A percentile compares a stretch with the other conserved stretches of the same genome.
These are phyloP conservation scores for Juglanconis juglandina DNA, from an alignment of 2,329 filamentous ascomycete species.

Conservation along the genomic window DNA sequence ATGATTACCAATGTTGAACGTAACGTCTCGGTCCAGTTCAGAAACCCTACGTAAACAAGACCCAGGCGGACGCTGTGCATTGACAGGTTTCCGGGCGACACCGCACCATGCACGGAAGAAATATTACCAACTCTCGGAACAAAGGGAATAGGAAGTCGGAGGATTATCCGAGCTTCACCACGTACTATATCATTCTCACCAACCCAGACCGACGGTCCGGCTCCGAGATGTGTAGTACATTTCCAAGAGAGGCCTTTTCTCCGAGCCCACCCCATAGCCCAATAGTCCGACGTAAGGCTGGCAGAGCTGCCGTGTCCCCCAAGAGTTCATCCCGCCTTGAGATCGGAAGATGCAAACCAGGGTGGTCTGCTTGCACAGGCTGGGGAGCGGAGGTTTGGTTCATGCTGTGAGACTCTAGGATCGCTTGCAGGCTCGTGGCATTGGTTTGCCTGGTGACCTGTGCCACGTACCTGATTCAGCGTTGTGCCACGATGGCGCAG, in stretches of 20 bases:
- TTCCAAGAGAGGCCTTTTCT: background rate
- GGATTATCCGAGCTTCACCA: background rate
- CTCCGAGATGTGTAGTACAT: background rate
- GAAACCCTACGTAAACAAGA: no score
- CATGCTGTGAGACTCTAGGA: constrained; percentile 11
- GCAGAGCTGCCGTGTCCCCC: background rate
- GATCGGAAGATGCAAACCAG: background rate
- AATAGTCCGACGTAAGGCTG: background rate
- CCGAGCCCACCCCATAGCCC: background rate
- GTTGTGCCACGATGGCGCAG: constrained; percentile 17
- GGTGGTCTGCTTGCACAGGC: background rate
- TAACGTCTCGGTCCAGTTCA: no score
- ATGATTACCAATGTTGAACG: no score
- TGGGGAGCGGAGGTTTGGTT: background rate
- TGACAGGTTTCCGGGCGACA: no score
- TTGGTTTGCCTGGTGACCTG: constrained; percentile 13
- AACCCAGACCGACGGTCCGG: background rate
- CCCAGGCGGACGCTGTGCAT: no score
- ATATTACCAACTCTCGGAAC: background rate
- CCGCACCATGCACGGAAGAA: no score
- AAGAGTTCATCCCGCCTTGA: background rate
- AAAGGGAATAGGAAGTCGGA: background rate
- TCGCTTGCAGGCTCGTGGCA: constrained; percentile 18
- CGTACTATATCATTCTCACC: background rate
- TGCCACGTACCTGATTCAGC: constrained; percentile 7